These are phyloP conservation scores for Xylariaceae sp. DNA, from an alignment of 2,329 filamentous ascomycete species.

Conservation along the genomic window DNA sequence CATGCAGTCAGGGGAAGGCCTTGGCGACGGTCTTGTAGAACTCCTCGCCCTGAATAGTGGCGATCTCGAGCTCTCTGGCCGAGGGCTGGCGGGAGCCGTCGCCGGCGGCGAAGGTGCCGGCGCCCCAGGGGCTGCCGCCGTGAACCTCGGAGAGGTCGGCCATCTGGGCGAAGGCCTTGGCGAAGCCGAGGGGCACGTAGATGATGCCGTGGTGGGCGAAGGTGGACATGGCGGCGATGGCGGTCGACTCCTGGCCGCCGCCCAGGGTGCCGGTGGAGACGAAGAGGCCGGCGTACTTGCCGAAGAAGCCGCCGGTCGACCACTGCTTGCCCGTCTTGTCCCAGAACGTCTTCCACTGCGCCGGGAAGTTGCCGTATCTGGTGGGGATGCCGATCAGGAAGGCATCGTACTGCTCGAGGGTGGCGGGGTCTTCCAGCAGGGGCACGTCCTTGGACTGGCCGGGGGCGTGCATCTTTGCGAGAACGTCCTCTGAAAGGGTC, in stretches of 20 bases:
- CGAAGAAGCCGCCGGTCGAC: constrained; percentile 68
- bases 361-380: constrained; percentile 93
- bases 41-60: constrained; percentile 72
- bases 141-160: constrained; percentile 71
- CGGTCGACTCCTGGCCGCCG: constrained; percentile 90
- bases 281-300: constrained; percentile 91
- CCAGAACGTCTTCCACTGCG: constrained; percentile 92
- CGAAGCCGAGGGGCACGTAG: constrained; percentile 93
- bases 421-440: constrained; percentile 50
- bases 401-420: constrained; percentile 72
- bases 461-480: constrained; percentile 87
- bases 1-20: constrained; percentile 74
- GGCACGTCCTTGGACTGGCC: constrained; percentile 64
- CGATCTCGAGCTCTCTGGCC: constrained; percentile 70
- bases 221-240: constrained; percentile 74
- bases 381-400: constrained; percentile 94
- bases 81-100: constrained; percentile 83
- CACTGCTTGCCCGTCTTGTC: constrained; percentile 86
- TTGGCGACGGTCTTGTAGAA: constrained; percentile 78
- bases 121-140: constrained; percentile 88
- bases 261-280: constrained; percentile 77
- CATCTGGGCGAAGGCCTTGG: constrained; percentile 66
- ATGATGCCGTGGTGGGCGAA: constrained; percentile 90
- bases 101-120: constrained; percentile 74
- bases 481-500: constrained; percentile 78